Percentiles rank a stretch among this genome's conserved stretches.
Conservation (phyloP, 2,329 filamentous ascomycete genomes). For the Phaeosphaeriaceae sp. region DNA sequence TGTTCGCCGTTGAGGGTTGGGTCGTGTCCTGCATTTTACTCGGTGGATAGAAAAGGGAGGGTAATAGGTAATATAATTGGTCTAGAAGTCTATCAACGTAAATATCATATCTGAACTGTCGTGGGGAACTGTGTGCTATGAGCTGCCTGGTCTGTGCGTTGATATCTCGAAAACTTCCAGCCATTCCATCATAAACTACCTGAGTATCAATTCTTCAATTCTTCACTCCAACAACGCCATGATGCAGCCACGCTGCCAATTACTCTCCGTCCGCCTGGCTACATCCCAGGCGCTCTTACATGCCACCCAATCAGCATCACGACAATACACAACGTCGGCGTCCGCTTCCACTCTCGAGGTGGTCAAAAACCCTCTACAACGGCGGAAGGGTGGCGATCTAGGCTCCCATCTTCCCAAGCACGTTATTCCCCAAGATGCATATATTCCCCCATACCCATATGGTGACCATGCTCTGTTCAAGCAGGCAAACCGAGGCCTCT, state of each 20-base stretch:
- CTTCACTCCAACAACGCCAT: constrained; percentile 7
- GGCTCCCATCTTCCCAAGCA: constrained; percentile 45
- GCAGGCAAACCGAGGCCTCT: constrained; percentile 78
- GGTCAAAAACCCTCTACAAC: constrained; percentile 35
- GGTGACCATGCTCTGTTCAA: constrained; percentile 75
- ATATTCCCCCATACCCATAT: constrained; percentile 68
- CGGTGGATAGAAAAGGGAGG: not conserved
- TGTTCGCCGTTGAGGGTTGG: constrained; percentile 61
- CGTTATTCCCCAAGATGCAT: constrained; percentile 36
- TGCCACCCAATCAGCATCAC: constrained; percentile 20
- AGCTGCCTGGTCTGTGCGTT: not conserved
- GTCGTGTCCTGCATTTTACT: constrained; percentile 44
- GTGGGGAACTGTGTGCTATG: no score
- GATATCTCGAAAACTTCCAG: constrained; percentile 32
- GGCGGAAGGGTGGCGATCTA: constrained; percentile 41
- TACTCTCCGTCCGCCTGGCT: constrained; percentile 32
- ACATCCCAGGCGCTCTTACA: constrained; percentile 15
- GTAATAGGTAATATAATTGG: no score
- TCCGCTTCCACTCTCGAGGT: constrained; percentile 6
- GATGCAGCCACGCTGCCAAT: constrained; percentile 41
- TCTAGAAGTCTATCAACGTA: no score
- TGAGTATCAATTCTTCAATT: not conserved
- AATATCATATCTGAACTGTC: no score
- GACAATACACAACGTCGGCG: constrained; percentile 36
- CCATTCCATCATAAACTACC: not conserved